Conservation (phyloP, 1,284 basidiomycete species). For the Naganishia sp. region DNA sequence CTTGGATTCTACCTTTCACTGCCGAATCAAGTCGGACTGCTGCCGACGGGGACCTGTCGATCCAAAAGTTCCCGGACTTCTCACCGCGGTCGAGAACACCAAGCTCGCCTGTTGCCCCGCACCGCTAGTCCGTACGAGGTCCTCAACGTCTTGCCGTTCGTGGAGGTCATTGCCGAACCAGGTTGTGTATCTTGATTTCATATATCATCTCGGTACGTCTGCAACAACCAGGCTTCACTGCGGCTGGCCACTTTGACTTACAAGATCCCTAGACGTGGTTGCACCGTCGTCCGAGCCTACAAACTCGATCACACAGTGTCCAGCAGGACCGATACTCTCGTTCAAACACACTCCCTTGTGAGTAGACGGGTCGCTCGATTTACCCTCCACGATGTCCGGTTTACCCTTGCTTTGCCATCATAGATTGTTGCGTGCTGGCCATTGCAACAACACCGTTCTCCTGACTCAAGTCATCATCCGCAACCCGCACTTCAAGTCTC, state of each 20-base stretch:
- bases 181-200: neutral
- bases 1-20: neutral
- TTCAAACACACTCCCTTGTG: slow-evolving; percentile 13
- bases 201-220: slow-evolving; percentile 13
- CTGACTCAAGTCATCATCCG: neutral
- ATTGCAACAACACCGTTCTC: neutral
- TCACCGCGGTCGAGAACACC: neutral
- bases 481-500: neutral
- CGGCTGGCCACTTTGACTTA: neutral
- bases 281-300: neutral
- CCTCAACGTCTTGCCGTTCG: neutral
- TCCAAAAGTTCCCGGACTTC: neutral
- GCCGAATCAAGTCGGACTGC: neutral
- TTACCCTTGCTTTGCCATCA: neutral
- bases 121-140: too few species aligned
- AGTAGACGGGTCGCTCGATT: neutral
- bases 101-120: too few species aligned
- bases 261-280: neutral
- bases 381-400: neutral
- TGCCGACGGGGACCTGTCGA: too few species aligned
- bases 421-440: slow-evolving; percentile 8
- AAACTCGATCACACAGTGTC: neutral
- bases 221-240: neutral
- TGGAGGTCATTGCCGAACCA: neutral
- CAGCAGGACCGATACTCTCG: slow-evolving; percentile 11